phyloP scores from a whole-genome alignment of 2,329 filamentous ascomycete genomes.

The Aspergillus japonicus region DNA sequence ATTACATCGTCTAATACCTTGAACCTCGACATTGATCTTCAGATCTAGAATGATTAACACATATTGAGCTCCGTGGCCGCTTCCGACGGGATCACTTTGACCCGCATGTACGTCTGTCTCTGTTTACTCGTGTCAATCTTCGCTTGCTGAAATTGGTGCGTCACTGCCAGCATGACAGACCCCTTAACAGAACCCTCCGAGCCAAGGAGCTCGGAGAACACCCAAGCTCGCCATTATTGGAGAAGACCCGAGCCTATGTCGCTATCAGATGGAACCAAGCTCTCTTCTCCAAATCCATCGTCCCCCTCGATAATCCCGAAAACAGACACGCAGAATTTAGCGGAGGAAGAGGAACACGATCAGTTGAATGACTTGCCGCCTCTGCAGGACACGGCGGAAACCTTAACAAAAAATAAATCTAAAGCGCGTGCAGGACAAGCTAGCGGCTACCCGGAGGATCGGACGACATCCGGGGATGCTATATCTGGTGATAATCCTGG shows the following conservation, averaged over 20 bases:
- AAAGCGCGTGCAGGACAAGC: conserved; percentile 10
- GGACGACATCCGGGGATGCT: conserved; percentile 14
- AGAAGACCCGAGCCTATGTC: conserved; percentile 22
- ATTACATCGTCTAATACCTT: not conserved
- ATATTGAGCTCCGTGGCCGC: conserved; percentile 5
- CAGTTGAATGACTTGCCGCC: not conserved
- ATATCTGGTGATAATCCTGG: conserved; percentile 20
- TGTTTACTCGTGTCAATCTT: not conserved
- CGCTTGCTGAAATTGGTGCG: not conserved
- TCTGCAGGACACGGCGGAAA: conserved; percentile 8
- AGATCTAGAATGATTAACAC: conserved; percentile 2
- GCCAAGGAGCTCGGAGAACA: conserved; percentile 19
- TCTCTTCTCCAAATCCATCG: conserved; percentile 31
- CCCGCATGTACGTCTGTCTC: conserved; percentile 21
- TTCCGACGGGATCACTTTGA: conserved; percentile 19
- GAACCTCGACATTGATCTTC: not conserved
- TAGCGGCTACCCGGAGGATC: conserved; percentile 9
- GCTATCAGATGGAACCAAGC: conserved; percentile 21
- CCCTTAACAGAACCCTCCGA: conserved; percentile 19
- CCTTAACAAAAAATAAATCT: conserved; percentile 7
- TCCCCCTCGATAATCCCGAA: conserved; percentile 24
- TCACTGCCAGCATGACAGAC: conserved; percentile 25
- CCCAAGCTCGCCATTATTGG: conserved; percentile 18
- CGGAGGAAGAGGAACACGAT: conserved; percentile 18
- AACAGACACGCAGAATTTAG: conserved; percentile 14